A percentile compares a stretch with the other conserved stretches of the same genome.
phyloP scores from a whole-genome alignment of 176 grass and related monocot species.

The Eleusine indica region DNA sequence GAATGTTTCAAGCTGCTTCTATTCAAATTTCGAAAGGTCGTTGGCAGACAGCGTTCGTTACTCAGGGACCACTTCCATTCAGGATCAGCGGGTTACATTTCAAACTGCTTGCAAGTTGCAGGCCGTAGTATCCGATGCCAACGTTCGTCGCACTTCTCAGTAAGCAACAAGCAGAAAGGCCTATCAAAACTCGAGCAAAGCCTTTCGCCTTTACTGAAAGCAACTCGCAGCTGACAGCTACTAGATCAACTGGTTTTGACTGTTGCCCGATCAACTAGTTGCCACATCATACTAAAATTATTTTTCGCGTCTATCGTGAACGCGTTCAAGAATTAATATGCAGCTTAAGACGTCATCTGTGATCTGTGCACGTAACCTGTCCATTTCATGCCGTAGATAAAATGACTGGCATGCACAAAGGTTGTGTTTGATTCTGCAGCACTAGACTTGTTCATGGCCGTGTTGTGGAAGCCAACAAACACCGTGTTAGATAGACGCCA shows the following conservation, averaged over 20 bases:
- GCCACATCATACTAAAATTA: not conserved
- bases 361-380: constrained; percentile 13
- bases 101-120: constrained; percentile 16
- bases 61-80: constrained; percentile 27
- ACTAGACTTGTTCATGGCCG: constrained; percentile 10
- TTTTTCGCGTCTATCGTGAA: not conserved
- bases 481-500: constrained; percentile 3
- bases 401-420: constrained; percentile 40
- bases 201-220: constrained; percentile 11
- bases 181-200: not conserved
- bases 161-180: not conserved
- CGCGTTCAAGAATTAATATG: not conserved
- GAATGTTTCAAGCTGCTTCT: not conserved
- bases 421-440: not conserved
- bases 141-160: constrained; percentile 21
- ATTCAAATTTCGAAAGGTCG: constrained; percentile 45
- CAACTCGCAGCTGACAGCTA: constrained; percentile 11
- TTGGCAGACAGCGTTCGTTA: constrained; percentile 24
- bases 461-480: constrained; percentile 20
- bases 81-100: not conserved
- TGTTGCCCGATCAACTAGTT: not conserved
- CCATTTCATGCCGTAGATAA: constrained; percentile 24
- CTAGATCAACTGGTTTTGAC: not conserved
- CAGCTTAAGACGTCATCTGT: not conserved
- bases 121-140: not conserved